Percentiles rank a stretch among this genome's conserved stretches.
Conservation (phyloP, 345 rosid species). For the Linum tenue region DNA sequence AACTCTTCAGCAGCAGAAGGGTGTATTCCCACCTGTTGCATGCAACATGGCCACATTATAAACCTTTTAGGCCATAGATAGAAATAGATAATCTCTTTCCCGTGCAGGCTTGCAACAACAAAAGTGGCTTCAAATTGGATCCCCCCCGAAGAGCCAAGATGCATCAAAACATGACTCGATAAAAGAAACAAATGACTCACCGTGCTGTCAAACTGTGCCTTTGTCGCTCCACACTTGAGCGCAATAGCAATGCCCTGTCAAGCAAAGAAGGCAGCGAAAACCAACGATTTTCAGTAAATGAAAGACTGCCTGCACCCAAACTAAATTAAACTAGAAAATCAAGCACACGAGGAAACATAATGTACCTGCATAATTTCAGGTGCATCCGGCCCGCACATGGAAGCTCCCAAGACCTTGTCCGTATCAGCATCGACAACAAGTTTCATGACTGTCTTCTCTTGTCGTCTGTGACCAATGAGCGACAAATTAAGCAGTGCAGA, state of each 20-base stretch:
- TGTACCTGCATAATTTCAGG: conserved; percentile 93
- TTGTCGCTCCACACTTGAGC: conserved; percentile 92
- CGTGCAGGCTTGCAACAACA: too few species aligned
- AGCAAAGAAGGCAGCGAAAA: neutral
- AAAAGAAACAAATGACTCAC: conserved; percentile 30
- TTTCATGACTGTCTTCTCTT: conserved; percentile 90
- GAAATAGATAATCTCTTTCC: too few species aligned
- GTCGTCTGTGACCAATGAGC: conserved; percentile 55
- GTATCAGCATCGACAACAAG: conserved; percentile 78
- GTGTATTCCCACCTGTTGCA: conserved; percentile 78
- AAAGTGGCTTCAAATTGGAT: too few species aligned
- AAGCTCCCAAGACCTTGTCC: conserved; percentile 91
- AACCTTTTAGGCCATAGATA: too few species aligned
- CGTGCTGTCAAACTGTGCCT: conserved; percentile 93
- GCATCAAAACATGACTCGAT: neutral
- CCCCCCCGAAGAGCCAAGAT: too few species aligned
- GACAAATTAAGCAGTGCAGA: neutral
- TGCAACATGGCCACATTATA: too few species aligned
- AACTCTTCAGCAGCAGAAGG: conserved; percentile 98
- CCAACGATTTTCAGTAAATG: neutral
- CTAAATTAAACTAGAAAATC: too few species aligned
- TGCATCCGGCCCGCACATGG: conserved; percentile 98
- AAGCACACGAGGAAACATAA: neutral
- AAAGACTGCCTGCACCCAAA: too few species aligned
- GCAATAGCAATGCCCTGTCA: conserved; percentile 89